Base-by-base conservation (phyloP, 306 rosid genomes). In the Datisca glomerata region DNA sequence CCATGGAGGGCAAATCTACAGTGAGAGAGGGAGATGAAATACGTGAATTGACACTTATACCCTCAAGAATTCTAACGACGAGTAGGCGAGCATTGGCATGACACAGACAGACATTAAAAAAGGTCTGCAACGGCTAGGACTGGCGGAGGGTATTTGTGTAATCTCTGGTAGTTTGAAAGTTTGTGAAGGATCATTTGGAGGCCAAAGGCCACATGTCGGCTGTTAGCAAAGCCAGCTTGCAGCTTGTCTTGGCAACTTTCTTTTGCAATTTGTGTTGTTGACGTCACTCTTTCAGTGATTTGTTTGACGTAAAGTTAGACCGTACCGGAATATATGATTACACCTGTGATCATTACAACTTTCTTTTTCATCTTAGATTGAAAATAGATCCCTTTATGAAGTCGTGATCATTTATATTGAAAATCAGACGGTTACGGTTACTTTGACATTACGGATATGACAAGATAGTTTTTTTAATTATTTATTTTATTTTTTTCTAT, bases 41-140 rank as follows among this genome's bases (percentile, higher is more conserved):
- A 8, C 1, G 0, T 2, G 31, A 27, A 50, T 21, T 65, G 62
- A 80, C 95, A 21, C 12, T 33, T 44, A 54, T 68, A 15, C 29
- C 95, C 93, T 57, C 41, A 2, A 41, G 5, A 12, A 44, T 22
- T 37, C 10, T 14, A 31, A 31, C 9, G 35, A 13, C 9, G 12
- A 31, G 35, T 4, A 1, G 35, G 12, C 9, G 12, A 31, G 35
- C 40, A 12, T 21, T 13, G 10, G 12, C 23, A 40, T 12, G 8
- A 18, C 16, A 7, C 6, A 15, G 13, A 24, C 21, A 27, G 17
- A 35, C 17, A 8, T 14, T 1, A 16, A 6, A 1, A 38, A 39
- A 46, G 1, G 46, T 14, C n/a, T 17, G 61, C 62, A 89, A 89
- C 98, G 98, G 98, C 98, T 91, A 91, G 80, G 74, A 68, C 17